A percentile compares a stretch with the other conserved stretches of the same genome.
phyloP scores from a whole-genome alignment of 139 green algal species.

The Haematococcus lacustris region DNA sequence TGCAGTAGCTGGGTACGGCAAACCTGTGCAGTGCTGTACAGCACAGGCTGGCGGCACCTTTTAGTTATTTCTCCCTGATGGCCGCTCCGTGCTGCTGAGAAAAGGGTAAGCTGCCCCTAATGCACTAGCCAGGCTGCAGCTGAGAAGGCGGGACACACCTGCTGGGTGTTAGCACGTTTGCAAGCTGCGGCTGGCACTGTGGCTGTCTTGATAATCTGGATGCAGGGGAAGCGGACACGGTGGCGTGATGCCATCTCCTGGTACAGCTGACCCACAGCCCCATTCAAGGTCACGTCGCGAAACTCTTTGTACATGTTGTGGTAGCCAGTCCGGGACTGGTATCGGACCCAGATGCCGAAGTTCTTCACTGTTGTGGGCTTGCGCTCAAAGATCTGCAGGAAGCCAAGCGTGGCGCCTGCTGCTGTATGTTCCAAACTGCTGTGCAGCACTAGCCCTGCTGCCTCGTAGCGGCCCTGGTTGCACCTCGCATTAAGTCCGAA shows the following conservation, averaged over 20 bases:
- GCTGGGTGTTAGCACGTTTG: slow-evolving; percentile 82
- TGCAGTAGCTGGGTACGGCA: background rate
- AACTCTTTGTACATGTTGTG: slow-evolving; percentile 99
- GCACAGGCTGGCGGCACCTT: too few relatives aligned
- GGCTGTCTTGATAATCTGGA: slow-evolving; percentile 97
- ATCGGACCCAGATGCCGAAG: slow-evolving; percentile 98
- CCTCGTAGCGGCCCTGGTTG: too few relatives aligned
- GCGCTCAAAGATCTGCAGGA: slow-evolving; percentile 89
- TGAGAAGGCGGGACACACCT: slow-evolving; percentile 1
- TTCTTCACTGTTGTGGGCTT: slow-evolving; percentile 96
- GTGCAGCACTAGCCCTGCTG: background rate
- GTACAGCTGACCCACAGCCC: slow-evolving; percentile 92
- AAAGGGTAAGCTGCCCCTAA: too few relatives aligned
- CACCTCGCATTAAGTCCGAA: background rate
- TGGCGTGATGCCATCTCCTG: slow-evolving; percentile 95
- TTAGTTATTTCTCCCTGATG: too few relatives aligned
- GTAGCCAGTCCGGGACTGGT: slow-evolving; percentile 90
- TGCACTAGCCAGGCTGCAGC: background rate
- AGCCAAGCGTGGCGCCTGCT: background rate
- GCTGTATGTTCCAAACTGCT: background rate
- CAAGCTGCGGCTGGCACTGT: slow-evolving; percentile 63
- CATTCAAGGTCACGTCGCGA: slow-evolving; percentile 96
- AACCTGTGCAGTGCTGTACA: background rate
- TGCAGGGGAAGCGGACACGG: slow-evolving; percentile 67
- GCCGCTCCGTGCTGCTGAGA: too few relatives aligned